Percentiles rank a stretch among this genome's conserved stretches.
phyloP scores from a whole-genome alignment of 1,284 basidiomycete species.

The Puccinia triticina region DNA sequence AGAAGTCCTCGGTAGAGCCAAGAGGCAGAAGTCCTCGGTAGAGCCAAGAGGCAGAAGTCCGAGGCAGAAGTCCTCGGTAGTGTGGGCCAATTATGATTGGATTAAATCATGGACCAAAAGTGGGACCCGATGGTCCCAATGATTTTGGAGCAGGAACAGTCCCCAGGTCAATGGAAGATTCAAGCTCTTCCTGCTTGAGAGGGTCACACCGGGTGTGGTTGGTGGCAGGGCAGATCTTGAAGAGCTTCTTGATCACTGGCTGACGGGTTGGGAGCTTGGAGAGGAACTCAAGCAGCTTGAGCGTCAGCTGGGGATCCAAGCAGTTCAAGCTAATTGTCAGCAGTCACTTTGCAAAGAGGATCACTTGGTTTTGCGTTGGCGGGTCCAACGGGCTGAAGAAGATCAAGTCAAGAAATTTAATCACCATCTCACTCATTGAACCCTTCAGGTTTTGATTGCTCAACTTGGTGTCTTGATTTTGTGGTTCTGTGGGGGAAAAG shows the following conservation, averaged over 20 bases:
- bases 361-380: slow-evolving; percentile 74
- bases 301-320: slow-evolving; percentile 68
- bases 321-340: slow-evolving; percentile 77
- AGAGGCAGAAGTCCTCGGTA: no score
- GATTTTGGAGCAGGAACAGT: slow-evolving; percentile 20
- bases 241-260: slow-evolving; percentile 75
- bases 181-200: slow-evolving; percentile 1
- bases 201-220: not conserved
- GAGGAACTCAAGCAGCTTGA: slow-evolving; percentile 75
- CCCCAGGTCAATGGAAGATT: slow-evolving; percentile 28
- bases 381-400: slow-evolving; percentile 68
- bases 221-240: slow-evolving; percentile 61
- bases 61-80: no score
- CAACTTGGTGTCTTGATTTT: not conserved
- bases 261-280: slow-evolving; percentile 73
- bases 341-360: slow-evolving; percentile 89
- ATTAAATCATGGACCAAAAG: not conserved
- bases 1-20: no score
- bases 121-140: slow-evolving; percentile 39
- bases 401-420: slow-evolving; percentile 77
- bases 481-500: no score
- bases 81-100: no score
- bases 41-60: no score
- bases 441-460: not conserved
- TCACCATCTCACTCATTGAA: slow-evolving; percentile 70